A percentile compares a stretch with the other conserved stretches of the same genome.
These are phyloP conservation scores for Aschersonia sp. DNA, from an alignment of 2,329 filamentous ascomycete genomes.

Conservation along the genomic window DNA sequence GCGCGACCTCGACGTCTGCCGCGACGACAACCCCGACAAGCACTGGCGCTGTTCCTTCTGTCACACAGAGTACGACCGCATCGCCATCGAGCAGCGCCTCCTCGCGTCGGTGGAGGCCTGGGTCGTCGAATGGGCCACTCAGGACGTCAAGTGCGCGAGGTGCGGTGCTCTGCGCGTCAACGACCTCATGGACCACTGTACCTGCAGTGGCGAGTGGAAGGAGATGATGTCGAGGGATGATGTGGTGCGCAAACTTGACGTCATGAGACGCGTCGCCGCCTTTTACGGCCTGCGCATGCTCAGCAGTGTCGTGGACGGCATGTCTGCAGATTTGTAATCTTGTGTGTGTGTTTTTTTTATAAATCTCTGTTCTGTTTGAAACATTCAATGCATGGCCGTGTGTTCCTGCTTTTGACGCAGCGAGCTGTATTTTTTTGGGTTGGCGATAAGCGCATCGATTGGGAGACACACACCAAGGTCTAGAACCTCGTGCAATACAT, in stretches of 20 bases:
- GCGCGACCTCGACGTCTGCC: slow-evolving; percentile 81
- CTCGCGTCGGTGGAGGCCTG: slow-evolving; percentile 62
- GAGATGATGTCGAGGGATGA: slow-evolving; percentile 55
- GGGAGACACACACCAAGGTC: too few relatives aligned
- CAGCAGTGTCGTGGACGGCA: slow-evolving; percentile 54
- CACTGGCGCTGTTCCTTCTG: slow-evolving; percentile 68
- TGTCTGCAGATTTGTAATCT: slow-evolving; percentile 31
- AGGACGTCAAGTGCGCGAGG: slow-evolving; percentile 70
- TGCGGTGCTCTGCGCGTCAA: slow-evolving; percentile 67
- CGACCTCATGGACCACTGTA: slow-evolving; percentile 94
- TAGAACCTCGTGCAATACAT: too few relatives aligned
- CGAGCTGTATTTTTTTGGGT: too few relatives aligned
- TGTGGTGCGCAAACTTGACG: slow-evolving; percentile 47
- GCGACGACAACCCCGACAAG: slow-evolving; percentile 58
- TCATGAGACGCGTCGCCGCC: slow-evolving; percentile 60
- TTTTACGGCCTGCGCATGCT: slow-evolving; percentile 78
- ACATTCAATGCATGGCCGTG: too few relatives aligned
- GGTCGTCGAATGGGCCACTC: slow-evolving; percentile 69
- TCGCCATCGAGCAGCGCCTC: slow-evolving; percentile 71
- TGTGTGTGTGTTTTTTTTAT: background rate
- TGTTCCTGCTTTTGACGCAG: too few relatives aligned
- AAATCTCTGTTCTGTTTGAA: too few relatives aligned
- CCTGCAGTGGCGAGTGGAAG: slow-evolving; percentile 77
- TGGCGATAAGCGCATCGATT: too few relatives aligned
- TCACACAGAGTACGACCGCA: slow-evolving; percentile 57